phyloP scores from a whole-genome alignment of 345 rosid genomes.

The Hibiscus mutabilis region DNA sequence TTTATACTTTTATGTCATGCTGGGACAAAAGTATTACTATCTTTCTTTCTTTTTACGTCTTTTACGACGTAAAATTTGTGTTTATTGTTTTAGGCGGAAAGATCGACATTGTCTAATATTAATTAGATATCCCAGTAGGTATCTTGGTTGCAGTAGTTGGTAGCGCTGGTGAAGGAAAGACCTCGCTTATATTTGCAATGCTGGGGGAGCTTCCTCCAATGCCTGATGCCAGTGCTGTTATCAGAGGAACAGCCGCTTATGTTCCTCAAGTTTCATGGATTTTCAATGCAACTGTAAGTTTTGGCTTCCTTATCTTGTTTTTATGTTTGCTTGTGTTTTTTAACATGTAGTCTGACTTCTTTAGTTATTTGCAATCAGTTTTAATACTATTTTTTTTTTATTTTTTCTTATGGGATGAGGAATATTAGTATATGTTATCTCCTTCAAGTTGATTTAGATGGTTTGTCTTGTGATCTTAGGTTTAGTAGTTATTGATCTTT shows the following conservation, averaged over 20 bases:
- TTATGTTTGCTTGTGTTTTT: neutral
- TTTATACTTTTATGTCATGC: neutral
- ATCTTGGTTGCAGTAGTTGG: slow-evolving; percentile 97
- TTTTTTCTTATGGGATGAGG: neutral
- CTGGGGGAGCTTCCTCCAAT: slow-evolving; percentile 93
- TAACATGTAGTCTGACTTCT: neutral
- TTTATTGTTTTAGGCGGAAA: slow-evolving; percentile 61
- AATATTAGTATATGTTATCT: neutral
- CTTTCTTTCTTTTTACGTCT: neutral
- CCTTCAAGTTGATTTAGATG: neutral
- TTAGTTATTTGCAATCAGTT: neutral
- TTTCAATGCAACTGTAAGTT: slow-evolving; percentile 94
- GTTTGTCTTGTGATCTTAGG: neutral
- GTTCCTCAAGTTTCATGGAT: slow-evolving; percentile 99
- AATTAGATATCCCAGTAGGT: slow-evolving; percentile 78
- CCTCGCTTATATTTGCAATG: slow-evolving; percentile 93
- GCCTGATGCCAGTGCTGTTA: slow-evolving; percentile 52
- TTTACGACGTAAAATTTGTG: slow-evolving; percentile 9
- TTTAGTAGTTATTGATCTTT: slow-evolving; percentile 9
- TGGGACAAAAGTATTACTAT: neutral
- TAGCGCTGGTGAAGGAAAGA: slow-evolving; percentile 97
- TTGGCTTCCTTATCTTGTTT: neutral
- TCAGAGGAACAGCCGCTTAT: slow-evolving; percentile 89
- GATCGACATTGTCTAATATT: slow-evolving; percentile 75
- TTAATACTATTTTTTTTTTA: neutral